Conservation (phyloP, 352 stramenopile species). For the Saprolegnia parasitica region DNA sequence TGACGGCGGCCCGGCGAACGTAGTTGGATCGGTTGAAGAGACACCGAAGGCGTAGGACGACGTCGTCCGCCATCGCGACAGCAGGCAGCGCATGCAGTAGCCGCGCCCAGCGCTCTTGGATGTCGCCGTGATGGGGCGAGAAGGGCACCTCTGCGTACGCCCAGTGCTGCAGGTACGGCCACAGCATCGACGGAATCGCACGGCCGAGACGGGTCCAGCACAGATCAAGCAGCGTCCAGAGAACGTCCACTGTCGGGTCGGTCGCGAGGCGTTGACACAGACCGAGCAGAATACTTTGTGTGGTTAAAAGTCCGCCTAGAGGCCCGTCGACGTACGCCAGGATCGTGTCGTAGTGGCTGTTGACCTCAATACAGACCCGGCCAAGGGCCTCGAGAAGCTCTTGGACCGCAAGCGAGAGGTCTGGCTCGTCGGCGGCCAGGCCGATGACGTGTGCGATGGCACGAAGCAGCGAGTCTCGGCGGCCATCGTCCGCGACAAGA, state of each 20-base stretch:
- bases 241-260: neutral
- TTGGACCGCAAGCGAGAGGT: neutral
- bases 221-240: slow-evolving; percentile 3
- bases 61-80: neutral
- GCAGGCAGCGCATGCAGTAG: neutral
- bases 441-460: neutral
- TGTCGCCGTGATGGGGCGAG: neutral
- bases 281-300: neutral
- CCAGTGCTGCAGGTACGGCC: slow-evolving; percentile 20
- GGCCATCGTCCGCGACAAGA: neutral
- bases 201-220: neutral
- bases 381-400: neutral
- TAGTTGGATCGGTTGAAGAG: slow-evolving; percentile 13
- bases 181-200: neutral
- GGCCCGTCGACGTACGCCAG: neutral
- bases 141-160: slow-evolving; percentile 11
- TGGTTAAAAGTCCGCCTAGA: neutral
- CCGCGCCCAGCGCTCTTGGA: neutral
- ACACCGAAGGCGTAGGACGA: neutral
- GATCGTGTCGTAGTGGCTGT: neutral
- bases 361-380: neutral
- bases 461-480: neutral
- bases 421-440: neutral
- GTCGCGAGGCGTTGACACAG: neutral
- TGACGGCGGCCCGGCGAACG: slow-evolving; percentile 8